These are phyloP conservation scores for Wickerhamiella pararugosa DNA, from an alignment of 1,139 yeast species.

Conservation along the genomic window DNA sequence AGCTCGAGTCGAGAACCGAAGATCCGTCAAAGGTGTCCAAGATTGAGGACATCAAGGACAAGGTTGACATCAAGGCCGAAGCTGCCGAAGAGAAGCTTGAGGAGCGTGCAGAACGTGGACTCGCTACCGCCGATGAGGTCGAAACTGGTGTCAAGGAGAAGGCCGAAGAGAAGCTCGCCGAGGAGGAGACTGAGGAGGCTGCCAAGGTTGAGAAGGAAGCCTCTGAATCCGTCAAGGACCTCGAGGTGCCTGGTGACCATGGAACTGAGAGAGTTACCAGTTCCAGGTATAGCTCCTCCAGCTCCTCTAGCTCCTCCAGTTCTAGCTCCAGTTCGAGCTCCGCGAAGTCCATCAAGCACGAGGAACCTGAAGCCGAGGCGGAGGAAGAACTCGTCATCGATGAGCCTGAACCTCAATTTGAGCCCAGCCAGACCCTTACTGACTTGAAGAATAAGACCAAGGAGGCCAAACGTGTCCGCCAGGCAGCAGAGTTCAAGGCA, in stretches of 20 bases:
- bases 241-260: no score
- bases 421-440: slow-evolving; percentile 10
- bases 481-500: slow-evolving; percentile 37
- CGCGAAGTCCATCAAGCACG: slow-evolving; percentile 6
- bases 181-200: slow-evolving; percentile 8
- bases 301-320: no score
- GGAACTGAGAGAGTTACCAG: no score
- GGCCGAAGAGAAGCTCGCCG: slow-evolving; percentile 9
- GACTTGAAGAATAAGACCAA: slow-evolving; percentile 15
- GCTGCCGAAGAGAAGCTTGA: slow-evolving; percentile 5
- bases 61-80: slow-evolving; percentile 9
- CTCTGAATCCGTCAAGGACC: no score
- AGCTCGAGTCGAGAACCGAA: neutral
- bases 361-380: slow-evolving; percentile 11
- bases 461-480: slow-evolving; percentile 19
- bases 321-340: no score
- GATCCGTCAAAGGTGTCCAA: no score
- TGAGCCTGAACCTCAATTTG: slow-evolving; percentile 16
- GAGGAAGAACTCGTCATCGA: neutral
- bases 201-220: neutral
- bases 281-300: no score
- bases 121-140: neutral
- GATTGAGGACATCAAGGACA: slow-evolving; percentile 18
- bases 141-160: neutral
- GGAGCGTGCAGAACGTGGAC: slow-evolving; percentile 1